These are phyloP conservation scores for Penicillium glabrum DNA, from an alignment of 2,329 filamentous ascomycete species.

Conservation along the genomic window DNA sequence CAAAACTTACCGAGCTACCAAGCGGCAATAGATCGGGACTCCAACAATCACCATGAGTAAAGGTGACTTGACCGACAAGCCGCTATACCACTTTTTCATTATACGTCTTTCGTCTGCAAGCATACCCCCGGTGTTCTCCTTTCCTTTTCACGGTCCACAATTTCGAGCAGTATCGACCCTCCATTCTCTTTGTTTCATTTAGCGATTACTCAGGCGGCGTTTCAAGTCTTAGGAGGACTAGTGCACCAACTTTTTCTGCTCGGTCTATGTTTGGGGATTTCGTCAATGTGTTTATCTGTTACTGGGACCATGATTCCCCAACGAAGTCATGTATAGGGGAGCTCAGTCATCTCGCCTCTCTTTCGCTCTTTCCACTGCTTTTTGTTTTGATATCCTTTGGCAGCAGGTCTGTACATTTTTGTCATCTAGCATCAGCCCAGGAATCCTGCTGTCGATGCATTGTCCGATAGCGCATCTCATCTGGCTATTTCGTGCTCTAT, in stretches of 20 bases:
- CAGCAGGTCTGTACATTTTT: conserved; percentile 19
- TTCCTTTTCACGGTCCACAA: not conserved
- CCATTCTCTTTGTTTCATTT: conserved; percentile 18
- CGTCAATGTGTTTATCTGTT: not conserved
- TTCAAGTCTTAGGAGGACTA: not conserved
- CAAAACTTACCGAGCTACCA: conserved; percentile 21
- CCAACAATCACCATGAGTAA: conserved; percentile 3
- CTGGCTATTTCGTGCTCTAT: not conserved
- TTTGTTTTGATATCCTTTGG: conserved; percentile 9
- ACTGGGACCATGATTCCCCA: not conserved
- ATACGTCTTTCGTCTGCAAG: not conserved
- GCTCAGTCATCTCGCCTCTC: conserved; percentile 3
- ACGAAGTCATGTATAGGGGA: conserved; percentile 17
- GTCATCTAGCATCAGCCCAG: conserved; percentile 16
- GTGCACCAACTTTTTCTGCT: not conserved
- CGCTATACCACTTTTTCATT: not conserved
- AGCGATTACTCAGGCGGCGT: conserved; percentile 25
- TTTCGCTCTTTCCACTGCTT: conserved; percentile 4
- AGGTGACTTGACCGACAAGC: not conserved
- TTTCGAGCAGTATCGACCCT: conserved; percentile 1
- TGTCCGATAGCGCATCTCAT: conserved; percentile 3
- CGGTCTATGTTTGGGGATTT: not conserved
- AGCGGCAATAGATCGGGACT: conserved; percentile 17
- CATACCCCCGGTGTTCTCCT: conserved; percentile 1
- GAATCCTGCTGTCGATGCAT: conserved; percentile 5